Evolutionary conservation across 164 flowering plant genomes (phyloP).

Genomic region (Amborella trichopoda): DNA sequence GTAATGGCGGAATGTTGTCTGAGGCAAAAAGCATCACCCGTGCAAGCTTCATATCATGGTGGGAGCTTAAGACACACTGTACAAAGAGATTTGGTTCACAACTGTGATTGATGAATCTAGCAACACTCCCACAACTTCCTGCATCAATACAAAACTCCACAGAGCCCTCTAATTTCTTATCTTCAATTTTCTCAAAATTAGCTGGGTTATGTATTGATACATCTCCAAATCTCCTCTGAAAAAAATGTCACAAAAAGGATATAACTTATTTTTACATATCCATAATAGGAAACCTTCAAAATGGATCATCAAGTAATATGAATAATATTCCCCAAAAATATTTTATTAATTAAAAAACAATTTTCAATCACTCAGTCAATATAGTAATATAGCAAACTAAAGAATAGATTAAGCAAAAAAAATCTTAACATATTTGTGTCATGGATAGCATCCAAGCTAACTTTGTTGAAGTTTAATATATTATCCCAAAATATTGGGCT

Average conservation of each 20-base stretch:
- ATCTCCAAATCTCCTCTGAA: constrained; percentile 49
- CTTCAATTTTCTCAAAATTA: constrained; percentile 18
- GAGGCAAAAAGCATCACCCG: constrained; percentile 73
- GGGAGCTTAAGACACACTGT: constrained; percentile 74
- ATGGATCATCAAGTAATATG: too few relatives aligned
- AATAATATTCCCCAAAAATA: too few relatives aligned
- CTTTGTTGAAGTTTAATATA: too few relatives aligned
- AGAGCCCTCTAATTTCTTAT: constrained; percentile 25
- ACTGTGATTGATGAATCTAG: constrained; percentile 87
- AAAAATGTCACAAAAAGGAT: neutral
- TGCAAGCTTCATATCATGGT: constrained; percentile 65
- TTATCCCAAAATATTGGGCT: too few relatives aligned
- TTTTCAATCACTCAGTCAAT: too few relatives aligned
- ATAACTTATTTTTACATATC: too few relatives aligned
- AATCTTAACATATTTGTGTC: too few relatives aligned
- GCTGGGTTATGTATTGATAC: constrained; percentile 20
- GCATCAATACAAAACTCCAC: constrained; percentile 94
- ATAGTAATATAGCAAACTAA: too few relatives aligned
- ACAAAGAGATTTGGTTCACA: constrained; percentile 90
- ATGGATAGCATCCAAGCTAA: too few relatives aligned
- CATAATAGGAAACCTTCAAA: too few relatives aligned
- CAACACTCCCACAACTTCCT: constrained; percentile 51
- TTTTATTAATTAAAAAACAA: too few relatives aligned
- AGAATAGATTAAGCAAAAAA: too few relatives aligned
- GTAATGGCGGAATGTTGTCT: constrained; percentile 77